Evolutionary conservation across 2,329 filamentous ascomycete species (phyloP).

Genomic region (Ophiostoma tasmaniense): DNA sequence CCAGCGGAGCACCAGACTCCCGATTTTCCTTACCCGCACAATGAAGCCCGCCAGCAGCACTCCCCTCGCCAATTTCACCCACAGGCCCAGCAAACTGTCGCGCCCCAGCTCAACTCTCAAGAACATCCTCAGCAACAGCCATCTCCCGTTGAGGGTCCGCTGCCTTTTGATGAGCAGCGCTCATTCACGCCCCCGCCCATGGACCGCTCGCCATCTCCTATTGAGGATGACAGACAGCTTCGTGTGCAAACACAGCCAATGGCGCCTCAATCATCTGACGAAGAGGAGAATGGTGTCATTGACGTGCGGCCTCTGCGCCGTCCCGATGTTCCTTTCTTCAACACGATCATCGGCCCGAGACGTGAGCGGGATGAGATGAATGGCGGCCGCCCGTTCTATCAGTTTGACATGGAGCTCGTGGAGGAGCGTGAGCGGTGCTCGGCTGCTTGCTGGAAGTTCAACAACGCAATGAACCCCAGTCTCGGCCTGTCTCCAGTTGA

Average conservation of each 20-base stretch:
- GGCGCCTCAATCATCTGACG: not conserved
- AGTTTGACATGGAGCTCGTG: conserved; percentile 67
- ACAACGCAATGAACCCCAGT: conserved; percentile 69
- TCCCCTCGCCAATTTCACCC: conserved; percentile 17
- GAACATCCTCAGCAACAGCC: conserved; percentile 4
- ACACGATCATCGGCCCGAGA: conserved; percentile 24
- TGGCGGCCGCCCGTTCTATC: conserved; percentile 66
- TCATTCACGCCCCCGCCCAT: not conserved
- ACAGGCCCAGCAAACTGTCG: conserved; percentile 20
- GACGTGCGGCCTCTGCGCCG: conserved; percentile 22
- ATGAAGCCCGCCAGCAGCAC: not conserved
- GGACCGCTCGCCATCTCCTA: not conserved
- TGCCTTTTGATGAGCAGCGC: not conserved
- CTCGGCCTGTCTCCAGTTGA: conserved; percentile 62
- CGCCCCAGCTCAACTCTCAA: conserved; percentile 3
- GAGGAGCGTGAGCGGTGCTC: conserved; percentile 80
- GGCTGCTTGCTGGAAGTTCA: conserved; percentile 74
- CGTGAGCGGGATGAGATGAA: conserved; percentile 88
- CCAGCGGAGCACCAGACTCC: not conserved
- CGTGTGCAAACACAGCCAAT: not conserved
- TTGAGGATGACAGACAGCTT: not conserved
- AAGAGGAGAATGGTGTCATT: not conserved
- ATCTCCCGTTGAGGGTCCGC: not conserved
- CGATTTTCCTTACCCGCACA: conserved; percentile 2
- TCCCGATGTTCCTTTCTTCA: conserved; percentile 53